A percentile compares a stretch with the other conserved stretches of the same genome.
Evolutionary conservation across 331 rosid species (phyloP).

Genomic region (Acacia concinna): DNA sequence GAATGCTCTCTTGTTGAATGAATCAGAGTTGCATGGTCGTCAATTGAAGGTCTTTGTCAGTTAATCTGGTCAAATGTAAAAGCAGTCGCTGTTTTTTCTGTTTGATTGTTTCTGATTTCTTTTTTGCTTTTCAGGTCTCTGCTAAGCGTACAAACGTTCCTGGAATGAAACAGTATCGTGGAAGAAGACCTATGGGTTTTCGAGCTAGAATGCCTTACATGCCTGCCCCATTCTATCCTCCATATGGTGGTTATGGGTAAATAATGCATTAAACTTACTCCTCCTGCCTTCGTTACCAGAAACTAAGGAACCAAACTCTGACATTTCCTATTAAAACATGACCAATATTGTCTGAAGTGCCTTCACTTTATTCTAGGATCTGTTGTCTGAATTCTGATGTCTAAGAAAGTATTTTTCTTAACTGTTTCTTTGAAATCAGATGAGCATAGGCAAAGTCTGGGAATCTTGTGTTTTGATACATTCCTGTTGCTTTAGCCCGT

Average conservation of each 20-base stretch:
- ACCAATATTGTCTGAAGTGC: neutral
- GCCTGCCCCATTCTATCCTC: conserved; percentile 73
- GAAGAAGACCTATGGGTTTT: conserved; percentile 74
- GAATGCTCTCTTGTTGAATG: conserved; percentile 85
- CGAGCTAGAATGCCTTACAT: conserved; percentile 83
- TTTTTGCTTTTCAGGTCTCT: conserved; percentile 64
- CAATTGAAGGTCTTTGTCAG: conserved; percentile 77
- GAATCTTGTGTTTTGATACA: neutral
- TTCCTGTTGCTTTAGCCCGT: neutral
- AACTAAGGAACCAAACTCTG: neutral
- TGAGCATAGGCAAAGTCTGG: neutral
- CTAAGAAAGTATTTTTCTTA: conserved; percentile 8
- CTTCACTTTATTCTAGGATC: conserved; percentile 6
- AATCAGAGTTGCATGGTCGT: conserved; percentile 95
- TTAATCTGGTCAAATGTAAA: conserved; percentile 12
- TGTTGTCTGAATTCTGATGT: conserved; percentile 15
- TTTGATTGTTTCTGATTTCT: conserved; percentile 32
- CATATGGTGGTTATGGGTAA: conserved; percentile 87
- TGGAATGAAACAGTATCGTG: conserved; percentile 82
- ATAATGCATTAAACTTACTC: conserved; percentile 20
- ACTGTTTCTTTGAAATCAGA: neutral
- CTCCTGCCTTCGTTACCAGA: neutral
- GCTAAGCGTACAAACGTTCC: conserved; percentile 97
- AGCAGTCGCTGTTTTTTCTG: neutral
- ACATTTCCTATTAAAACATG: neutral